A percentile compares a stretch with the other conserved stretches of the same genome.
phyloP scores from a whole-genome alignment of 768 basidiomycete genomes.

The Termitomyces sp. region DNA sequence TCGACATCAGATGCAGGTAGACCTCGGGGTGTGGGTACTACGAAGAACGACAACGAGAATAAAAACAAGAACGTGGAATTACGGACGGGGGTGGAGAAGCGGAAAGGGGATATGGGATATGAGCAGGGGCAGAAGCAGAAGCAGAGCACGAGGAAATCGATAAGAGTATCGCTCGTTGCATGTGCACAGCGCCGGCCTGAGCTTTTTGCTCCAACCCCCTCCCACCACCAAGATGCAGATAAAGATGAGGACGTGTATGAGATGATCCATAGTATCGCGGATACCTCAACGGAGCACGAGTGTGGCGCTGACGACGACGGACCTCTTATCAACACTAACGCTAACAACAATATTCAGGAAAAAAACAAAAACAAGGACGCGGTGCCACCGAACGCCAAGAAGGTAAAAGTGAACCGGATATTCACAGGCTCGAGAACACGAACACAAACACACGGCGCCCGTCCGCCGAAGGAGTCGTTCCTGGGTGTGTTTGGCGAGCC shows the following conservation, averaged over 20 bases:
- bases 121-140: neutral
- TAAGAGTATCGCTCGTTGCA: conserved; percentile 23
- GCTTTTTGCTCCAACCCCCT: conserved; percentile 18
- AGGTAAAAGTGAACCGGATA: conserved; percentile 23
- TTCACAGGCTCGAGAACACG: conserved; percentile 23
- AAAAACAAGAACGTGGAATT: too few species aligned
- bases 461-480: conserved; percentile 18
- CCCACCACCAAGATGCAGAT: neutral
- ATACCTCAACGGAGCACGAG: conserved; percentile 15
- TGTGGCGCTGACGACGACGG: neutral
- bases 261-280: conserved; percentile 26
- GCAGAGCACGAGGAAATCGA: conserved; percentile 20
- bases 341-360: too few species aligned
- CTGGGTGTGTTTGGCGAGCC: conserved; percentile 20
- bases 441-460: neutral
- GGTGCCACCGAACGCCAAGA: neutral
- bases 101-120: too few species aligned
- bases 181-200: conserved; percentile 15
- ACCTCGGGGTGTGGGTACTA: too few species aligned
- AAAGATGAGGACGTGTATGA: conserved; percentile 8
- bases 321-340: too few species aligned
- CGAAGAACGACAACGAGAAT: too few species aligned
- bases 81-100: too few species aligned
- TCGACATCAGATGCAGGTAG: too few species aligned
- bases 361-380: too few species aligned